Conservation (phyloP, 83 land plant species). For the Picea engelmannii region DNA sequence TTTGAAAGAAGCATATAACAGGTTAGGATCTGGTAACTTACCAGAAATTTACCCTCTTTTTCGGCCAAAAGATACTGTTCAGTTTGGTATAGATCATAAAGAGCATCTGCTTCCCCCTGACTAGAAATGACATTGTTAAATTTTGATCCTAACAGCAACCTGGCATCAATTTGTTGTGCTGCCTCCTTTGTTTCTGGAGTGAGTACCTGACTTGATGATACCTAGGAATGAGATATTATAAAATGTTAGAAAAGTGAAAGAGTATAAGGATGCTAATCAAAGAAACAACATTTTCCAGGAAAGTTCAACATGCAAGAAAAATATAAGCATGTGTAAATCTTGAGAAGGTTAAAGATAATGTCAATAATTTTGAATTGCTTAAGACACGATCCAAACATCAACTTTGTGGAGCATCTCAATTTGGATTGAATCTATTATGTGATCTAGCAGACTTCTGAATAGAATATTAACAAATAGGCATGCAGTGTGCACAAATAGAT, state of each 20-base stretch:
- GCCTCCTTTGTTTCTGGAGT: constrained; percentile 71
- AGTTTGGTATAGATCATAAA: constrained; percentile 64
- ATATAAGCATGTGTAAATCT: neutral
- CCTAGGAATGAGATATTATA: constrained; percentile 8
- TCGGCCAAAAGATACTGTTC: constrained; percentile 77
- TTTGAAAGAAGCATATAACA: constrained; percentile 1
- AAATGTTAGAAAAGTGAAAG: neutral
- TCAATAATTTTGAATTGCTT: no score
- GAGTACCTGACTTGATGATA: constrained; percentile 25
- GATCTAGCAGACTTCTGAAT: neutral
- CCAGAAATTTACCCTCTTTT: constrained; percentile 50
- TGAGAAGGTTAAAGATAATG: no score
- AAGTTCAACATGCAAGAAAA: neutral
- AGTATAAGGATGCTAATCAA: neutral
- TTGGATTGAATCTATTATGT: neutral
- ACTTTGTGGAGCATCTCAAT: neutral
- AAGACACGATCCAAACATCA: neutral
- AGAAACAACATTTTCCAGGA: neutral
- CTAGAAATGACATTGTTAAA: constrained; percentile 57
- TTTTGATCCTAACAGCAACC: constrained; percentile 75
- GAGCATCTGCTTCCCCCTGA: constrained; percentile 65
- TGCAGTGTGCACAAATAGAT: no score
- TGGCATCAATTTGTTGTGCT: constrained; percentile 58
- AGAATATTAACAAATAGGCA: no score
- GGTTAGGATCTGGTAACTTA: constrained; percentile 28